Evolutionary conservation across 208 protist species (phyloP).

Genomic region (Wallacemonas sp.): DNA sequence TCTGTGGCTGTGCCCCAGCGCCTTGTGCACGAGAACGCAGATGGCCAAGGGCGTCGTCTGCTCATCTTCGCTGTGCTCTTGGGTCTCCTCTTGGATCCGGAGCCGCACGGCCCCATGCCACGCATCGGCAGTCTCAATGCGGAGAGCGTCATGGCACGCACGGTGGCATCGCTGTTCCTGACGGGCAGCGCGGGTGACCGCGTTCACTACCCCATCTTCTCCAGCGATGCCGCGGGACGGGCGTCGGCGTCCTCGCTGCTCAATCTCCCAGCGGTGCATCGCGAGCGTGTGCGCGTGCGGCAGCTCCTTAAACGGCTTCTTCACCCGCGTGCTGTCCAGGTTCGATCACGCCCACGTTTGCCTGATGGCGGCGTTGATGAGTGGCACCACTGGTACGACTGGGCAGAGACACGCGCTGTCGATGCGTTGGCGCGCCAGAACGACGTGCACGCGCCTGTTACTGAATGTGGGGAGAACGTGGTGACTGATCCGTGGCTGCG

Average conservation of each 20-base stretch:
- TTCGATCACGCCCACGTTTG: neutral
- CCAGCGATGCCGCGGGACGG: neutral
- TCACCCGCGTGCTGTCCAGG: neutral
- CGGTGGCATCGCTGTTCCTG: neutral
- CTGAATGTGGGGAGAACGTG: too few species aligned
- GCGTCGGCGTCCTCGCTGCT: neutral
- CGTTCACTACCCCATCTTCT: neutral
- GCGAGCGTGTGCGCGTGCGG: neutral
- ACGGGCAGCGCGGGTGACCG: neutral
- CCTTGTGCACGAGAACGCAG: neutral
- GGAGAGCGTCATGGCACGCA: too few species aligned
- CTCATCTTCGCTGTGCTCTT: conserved; percentile 2
- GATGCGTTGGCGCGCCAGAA: neutral
- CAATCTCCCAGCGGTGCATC: neutral
- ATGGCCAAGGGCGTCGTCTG: neutral
- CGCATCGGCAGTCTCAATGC: too few species aligned
- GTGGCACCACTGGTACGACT: neutral
- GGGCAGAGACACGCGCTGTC: neutral
- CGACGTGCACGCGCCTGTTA: neutral
- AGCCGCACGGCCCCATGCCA: conserved; percentile 6
- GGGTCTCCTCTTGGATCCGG: conserved; percentile 16
- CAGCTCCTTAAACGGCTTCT: neutral
- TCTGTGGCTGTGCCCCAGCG: neutral
- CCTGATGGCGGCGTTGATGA: neutral
- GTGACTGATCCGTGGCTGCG: conserved; percentile 22